Evolutionary conservation across 768 basidiomycete species (phyloP), one percentile per base, ranked within the genome.

Genomic region (Termitomyces sp.): DNA sequence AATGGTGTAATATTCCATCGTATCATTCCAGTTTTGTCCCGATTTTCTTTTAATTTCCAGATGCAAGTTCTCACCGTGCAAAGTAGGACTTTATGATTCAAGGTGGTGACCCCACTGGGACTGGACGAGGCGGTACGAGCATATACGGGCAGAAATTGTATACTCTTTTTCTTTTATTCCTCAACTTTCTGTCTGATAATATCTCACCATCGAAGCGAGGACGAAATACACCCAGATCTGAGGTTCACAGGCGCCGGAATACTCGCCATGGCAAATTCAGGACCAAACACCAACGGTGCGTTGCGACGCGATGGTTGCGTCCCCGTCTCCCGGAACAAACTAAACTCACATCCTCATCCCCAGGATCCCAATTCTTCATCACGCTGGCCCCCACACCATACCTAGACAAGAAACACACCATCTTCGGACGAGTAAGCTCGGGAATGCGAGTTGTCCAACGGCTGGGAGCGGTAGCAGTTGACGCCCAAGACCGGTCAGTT

Each of bases 241-340:
- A 79, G 95, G 47, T 98, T 98, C 75, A 95, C 94, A 2, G 96
- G 96, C 17, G 95, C 95, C 42, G 96, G 96, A 21, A 95, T 98
- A 57, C 84, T 98, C 25, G 94, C 92, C 9, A 93, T 94, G 92
- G 97, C 97, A 35, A 99, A 99, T 73, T 92, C 95, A 44, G 95
- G 95, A 11, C 90, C 90, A n/a, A 92, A 93, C 68, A 89, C 89
- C 25, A 94, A 93, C 65, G 89, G 92, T 84, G 53, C 53, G 75
- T 58, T 31, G 46, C 54, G 83, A 86, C 12, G 86, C 63, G 80
- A 81, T 1, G 74, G 82, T 46, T 73, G n/a, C 52, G 73, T 10
- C 80, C 77, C 27, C 79, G 74, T 21, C 1, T n/a, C n/a, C n/a
- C n/a, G n/a, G n/a, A n/a, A n/a, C n/a, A n/a, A n/a, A n/a, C 16